Conservation (phyloP, 2,329 filamentous ascomycete genomes). For the Pseudogymnoascus sp. region DNA sequence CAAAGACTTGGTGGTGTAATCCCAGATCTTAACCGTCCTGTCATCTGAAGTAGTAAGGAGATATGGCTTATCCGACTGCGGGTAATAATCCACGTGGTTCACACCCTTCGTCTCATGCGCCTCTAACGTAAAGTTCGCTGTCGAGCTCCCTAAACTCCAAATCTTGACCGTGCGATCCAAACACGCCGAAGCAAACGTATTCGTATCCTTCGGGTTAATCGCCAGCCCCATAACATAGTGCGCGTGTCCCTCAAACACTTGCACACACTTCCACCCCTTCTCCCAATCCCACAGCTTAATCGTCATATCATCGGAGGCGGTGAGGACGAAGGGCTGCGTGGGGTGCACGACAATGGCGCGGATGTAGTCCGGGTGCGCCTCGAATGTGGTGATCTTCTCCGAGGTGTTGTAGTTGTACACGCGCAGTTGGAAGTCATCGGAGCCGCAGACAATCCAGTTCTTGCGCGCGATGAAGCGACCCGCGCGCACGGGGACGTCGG, state of each 20-base stretch:
- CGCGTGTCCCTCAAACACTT: slow-evolving; percentile 91
- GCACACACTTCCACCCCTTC: slow-evolving; percentile 94
- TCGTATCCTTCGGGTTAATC: slow-evolving; percentile 96
- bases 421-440: slow-evolving; percentile 78
- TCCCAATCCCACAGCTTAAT: slow-evolving; percentile 99
- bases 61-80: slow-evolving; percentile 69
- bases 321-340: slow-evolving; percentile 89
- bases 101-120: slow-evolving; percentile 96
- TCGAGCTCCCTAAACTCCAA: slow-evolving; percentile 90
- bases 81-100: slow-evolving; percentile 91
- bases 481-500: slow-evolving; percentile 93
- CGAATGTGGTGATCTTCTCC: slow-evolving; percentile 95
- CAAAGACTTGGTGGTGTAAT: slow-evolving; percentile 95
- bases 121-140: slow-evolving; percentile 92
- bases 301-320: slow-evolving; percentile 96
- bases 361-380: slow-evolving; percentile 97
- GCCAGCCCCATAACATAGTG: slow-evolving; percentile 96
- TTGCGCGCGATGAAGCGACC: slow-evolving; percentile 95
- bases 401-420: slow-evolving; percentile 99
- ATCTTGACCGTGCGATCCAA: slow-evolving; percentile 96
- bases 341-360: slow-evolving; percentile 93
- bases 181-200: slow-evolving; percentile 88
- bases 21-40: slow-evolving; percentile 95
- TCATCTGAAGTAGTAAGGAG: slow-evolving; percentile 95
- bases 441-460: slow-evolving; percentile 98